These are phyloP conservation scores for Coemansia nantahalensis DNA, from an alignment of 192 early-diverging fungal genomes.

Conservation along the genomic window DNA sequence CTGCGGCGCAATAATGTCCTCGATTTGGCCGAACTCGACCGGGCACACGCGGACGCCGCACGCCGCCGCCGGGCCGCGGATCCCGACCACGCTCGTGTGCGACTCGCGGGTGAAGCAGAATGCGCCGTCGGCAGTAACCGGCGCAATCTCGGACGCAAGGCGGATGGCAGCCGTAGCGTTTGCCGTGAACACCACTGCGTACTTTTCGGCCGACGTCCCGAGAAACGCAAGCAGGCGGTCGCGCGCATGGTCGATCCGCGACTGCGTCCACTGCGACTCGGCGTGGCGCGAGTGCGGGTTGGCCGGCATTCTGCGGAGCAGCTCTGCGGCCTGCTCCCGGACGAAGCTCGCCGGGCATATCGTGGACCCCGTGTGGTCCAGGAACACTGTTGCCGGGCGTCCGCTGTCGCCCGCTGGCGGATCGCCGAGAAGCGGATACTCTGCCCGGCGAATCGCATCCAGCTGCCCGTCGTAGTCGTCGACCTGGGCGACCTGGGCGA, in stretches of 20 bases:
- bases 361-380: conserved; percentile 68
- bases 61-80: conserved; percentile 57
- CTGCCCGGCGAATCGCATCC: conserved; percentile 50
- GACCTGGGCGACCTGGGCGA: neutral
- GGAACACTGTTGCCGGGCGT: conserved; percentile 56
- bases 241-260: conserved; percentile 54
- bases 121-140: conserved; percentile 43
- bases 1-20: conserved; percentile 11
- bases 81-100: conserved; percentile 76
- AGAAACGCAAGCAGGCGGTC: conserved; percentile 58
- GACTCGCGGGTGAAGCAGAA: conserved; percentile 64
- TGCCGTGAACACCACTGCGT: conserved; percentile 72
- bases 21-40: conserved; percentile 26
- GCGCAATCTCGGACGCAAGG: conserved; percentile 70
- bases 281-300: conserved; percentile 68
- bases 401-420: too few species aligned
- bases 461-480: conserved; percentile 51
- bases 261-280: conserved; percentile 54
- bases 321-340: conserved; percentile 37
- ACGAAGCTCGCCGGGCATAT: conserved; percentile 51
- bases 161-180: conserved; percentile 77
- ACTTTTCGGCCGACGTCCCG: conserved; percentile 56
- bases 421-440: conserved; percentile 55
- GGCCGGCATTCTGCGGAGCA: conserved; percentile 55
- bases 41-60: conserved; percentile 19